Percentiles rank a stretch among this genome's conserved stretches.
Conservation (phyloP, 257 asterid species). For the Vinca minor region DNA sequence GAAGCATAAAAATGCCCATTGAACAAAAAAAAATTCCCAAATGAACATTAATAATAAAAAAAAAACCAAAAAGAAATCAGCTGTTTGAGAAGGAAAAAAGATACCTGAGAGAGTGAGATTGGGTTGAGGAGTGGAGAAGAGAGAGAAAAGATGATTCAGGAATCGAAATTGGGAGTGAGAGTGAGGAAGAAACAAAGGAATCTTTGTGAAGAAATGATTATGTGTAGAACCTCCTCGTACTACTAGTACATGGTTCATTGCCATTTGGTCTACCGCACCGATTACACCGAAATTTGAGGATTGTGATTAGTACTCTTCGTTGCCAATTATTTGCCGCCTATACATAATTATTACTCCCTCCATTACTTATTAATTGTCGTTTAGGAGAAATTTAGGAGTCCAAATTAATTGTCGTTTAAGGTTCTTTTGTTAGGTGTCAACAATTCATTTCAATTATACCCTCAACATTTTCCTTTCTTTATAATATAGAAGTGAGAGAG, state of each 20-base stretch:
- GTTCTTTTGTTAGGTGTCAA: no score
- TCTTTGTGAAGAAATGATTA: neutral
- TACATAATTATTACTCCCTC: no score
- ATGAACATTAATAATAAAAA: neutral
- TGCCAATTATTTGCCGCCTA: no score
- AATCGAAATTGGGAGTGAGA: constrained; percentile 6
- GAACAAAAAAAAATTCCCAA: neutral
- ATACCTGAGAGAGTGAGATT: constrained; percentile 16
- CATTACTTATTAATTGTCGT: no score
- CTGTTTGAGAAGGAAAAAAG: neutral
- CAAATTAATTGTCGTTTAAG: no score
- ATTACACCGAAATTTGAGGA: neutral
- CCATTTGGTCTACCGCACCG: neutral
- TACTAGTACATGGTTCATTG: constrained; percentile 1
- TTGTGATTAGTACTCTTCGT: neutral
- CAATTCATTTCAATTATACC: no score
- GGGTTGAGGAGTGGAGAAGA: constrained; percentile 1
- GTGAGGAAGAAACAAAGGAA: neutral
- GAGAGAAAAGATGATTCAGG: constrained; percentile 5
- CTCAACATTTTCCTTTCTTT: no score
- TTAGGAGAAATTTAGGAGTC: no score
- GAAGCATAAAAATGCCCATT: neutral
- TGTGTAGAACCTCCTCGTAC: neutral
- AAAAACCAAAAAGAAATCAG: neutral
- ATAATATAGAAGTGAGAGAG: no score